These are phyloP conservation scores for Colletotrichum lini DNA, from an alignment of 2,329 filamentous ascomycete species.

Conservation along the genomic window DNA sequence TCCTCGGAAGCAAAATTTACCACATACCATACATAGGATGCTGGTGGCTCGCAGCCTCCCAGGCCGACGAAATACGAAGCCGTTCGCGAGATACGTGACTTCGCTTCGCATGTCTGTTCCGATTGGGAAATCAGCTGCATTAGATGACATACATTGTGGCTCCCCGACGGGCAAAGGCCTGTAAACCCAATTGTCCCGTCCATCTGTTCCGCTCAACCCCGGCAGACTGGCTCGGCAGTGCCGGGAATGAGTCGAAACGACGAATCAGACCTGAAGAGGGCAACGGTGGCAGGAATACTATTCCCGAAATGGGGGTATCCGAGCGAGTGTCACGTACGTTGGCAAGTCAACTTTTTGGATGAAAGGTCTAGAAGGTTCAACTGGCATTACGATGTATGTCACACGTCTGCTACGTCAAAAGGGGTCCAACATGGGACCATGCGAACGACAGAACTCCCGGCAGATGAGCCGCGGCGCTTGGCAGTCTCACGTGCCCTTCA, in stretches of 20 bases:
- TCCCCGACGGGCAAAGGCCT: constrained; percentile 3
- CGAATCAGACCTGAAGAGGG: no score
- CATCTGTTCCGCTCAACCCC: neutral
- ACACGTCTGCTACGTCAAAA: constrained; percentile 13
- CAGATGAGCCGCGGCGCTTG: neutral
- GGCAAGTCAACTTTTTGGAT: neutral
- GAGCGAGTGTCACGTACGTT: no score
- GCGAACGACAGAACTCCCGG: neutral
- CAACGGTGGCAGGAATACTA: no score
- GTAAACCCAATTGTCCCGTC: neutral
- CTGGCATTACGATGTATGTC: neutral
- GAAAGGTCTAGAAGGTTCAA: neutral
- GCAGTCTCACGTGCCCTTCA: neutral
- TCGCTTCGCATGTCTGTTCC: constrained; percentile 15
- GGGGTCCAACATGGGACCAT: neutral
- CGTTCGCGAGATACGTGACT: neutral
- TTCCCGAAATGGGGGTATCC: no score
- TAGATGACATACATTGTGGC: neutral
- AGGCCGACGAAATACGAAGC: neutral
- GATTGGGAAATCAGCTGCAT: constrained; percentile 11
- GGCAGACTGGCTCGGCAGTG: neutral
- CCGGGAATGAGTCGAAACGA: no score
- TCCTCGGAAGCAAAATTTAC: no score
- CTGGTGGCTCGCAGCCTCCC: no score
- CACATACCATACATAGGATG: no score